A percentile compares a stretch with the other conserved stretches of the same genome.
Conservation (phyloP, 495 filamentous ascomycete species). For the Podospora appendiculata region DNA sequence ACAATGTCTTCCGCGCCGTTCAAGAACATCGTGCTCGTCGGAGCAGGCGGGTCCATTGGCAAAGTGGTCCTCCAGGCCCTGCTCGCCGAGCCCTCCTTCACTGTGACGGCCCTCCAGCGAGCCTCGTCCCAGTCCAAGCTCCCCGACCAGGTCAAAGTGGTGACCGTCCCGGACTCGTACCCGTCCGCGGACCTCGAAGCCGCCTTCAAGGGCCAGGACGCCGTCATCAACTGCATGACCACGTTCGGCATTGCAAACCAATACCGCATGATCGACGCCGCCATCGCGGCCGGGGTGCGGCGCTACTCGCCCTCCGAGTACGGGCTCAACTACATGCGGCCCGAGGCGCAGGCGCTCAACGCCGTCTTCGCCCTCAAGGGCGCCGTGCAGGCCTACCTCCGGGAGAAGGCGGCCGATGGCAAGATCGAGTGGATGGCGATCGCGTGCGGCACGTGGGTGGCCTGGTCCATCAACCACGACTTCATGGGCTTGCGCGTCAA, state of each 20-base stretch:
- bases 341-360: constrained; percentile 25
- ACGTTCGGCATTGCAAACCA: constrained; percentile 25
- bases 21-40: constrained; percentile 20
- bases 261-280: constrained; percentile 41
- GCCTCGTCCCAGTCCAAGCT: constrained; percentile 17
- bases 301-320: constrained; percentile 57
- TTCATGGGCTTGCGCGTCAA: constrained; percentile 27
- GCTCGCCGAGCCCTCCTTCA: constrained; percentile 13
- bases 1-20: constrained; percentile 3
- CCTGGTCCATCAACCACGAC: constrained; percentile 27
- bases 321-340: constrained; percentile 56
- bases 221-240: constrained; percentile 23
- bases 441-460: constrained; percentile 34
- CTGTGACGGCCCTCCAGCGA: constrained; percentile 17
- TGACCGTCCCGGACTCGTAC: constrained; percentile 18
- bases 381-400: constrained; percentile 30
- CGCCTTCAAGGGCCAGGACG: constrained; percentile 18
- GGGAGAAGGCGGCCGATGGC: constrained; percentile 20
- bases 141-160: constrained; percentile 5
- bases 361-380: constrained; percentile 36
- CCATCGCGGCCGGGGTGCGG: constrained; percentile 37
- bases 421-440: constrained; percentile 33
- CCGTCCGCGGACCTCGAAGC: constrained; percentile 12
- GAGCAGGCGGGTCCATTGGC: constrained; percentile 18
- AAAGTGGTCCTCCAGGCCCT: constrained; percentile 15